phyloP scores from a whole-genome alignment of 805 yeast species.

The Metahyphopichia silvanorum region DNA sequence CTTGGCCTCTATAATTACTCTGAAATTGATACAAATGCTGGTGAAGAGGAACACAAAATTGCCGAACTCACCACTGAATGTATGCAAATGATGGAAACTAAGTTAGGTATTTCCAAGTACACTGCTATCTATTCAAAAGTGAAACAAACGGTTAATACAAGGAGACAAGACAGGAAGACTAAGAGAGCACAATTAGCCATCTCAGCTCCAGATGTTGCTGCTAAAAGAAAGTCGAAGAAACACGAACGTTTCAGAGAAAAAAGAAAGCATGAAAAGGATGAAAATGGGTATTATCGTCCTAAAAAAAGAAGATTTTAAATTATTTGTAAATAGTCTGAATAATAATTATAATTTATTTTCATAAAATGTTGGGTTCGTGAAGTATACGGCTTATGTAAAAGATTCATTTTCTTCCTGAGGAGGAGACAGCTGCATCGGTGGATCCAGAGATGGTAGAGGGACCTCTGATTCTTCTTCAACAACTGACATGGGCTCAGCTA shows the following conservation, averaged over 20 bases:
- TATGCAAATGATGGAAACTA: slow-evolving; percentile 59
- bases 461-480: slow-evolving; percentile 3
- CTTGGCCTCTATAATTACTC: slow-evolving; percentile 50
- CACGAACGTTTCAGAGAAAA: slow-evolving; percentile 75
- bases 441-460: no score
- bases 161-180: slow-evolving; percentile 74
- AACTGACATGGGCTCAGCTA: slow-evolving; percentile 1
- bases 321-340: no score
- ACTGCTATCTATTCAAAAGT: slow-evolving; percentile 60
- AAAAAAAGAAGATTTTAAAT: slow-evolving; percentile 43
- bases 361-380: no score
- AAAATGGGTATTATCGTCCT: slow-evolving; percentile 67
- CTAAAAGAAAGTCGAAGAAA: slow-evolving; percentile 70
- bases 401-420: no score
- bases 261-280: slow-evolving; percentile 72
- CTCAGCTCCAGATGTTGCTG: slow-evolving; percentile 77
- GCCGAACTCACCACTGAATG: slow-evolving; percentile 59
- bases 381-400: no score
- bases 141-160: slow-evolving; percentile 52
- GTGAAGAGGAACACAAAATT: slow-evolving; percentile 51
- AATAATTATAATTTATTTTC: no score
- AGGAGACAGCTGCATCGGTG: no score
- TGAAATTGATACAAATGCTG: slow-evolving; percentile 39
- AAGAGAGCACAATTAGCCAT: slow-evolving; percentile 74
- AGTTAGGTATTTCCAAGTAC: slow-evolving; percentile 70